These are phyloP conservation scores for Lentinus brumalis DNA, from an alignment of 768 basidiomycete species.

Conservation along the genomic window DNA sequence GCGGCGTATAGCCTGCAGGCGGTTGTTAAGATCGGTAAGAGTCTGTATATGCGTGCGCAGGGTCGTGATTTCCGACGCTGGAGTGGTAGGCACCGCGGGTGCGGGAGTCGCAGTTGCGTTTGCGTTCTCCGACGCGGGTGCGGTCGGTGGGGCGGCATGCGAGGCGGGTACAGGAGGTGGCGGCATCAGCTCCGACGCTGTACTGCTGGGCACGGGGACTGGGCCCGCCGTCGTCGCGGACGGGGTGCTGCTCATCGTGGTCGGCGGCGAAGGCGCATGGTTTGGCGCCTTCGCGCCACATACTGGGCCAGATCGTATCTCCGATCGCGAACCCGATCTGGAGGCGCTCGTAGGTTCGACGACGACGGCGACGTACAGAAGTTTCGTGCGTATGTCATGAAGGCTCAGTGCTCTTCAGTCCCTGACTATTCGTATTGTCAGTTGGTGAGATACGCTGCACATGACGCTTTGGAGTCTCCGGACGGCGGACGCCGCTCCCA, in stretches of 20 bases:
- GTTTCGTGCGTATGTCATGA: background rate
- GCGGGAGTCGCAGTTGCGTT: background rate
- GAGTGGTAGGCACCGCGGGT: background rate
- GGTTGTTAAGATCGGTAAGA: conserved; percentile 47
- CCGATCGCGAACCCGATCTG: background rate
- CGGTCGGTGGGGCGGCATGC: background rate
- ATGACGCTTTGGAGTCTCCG: too few species aligned
- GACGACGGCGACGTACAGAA: background rate
- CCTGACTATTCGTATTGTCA: too few species aligned
- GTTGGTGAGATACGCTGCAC: too few species aligned
- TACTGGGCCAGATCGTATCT: background rate
- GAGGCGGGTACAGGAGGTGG: conserved; percentile 10
- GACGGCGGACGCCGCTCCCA: too few species aligned
- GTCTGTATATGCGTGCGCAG: conserved; percentile 42
- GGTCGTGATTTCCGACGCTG: conserved; percentile 13
- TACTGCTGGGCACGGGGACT: background rate
- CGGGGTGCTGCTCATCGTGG: conserved; percentile 15
- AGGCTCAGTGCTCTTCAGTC: background rate
- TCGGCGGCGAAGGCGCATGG: conserved; percentile 2
- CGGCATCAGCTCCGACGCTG: conserved; percentile 13
- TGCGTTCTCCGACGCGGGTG: background rate
- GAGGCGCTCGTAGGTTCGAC: too few species aligned
- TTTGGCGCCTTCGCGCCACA: conserved; percentile 2
- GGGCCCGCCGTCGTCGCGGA: background rate
- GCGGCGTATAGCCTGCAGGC: conserved; percentile 47